Evolutionary conservation across 2,329 filamentous ascomycete genomes (phyloP), one percentile per base, ranked within the genome.

Genomic region (Periglandula ipomoeae): DNA sequence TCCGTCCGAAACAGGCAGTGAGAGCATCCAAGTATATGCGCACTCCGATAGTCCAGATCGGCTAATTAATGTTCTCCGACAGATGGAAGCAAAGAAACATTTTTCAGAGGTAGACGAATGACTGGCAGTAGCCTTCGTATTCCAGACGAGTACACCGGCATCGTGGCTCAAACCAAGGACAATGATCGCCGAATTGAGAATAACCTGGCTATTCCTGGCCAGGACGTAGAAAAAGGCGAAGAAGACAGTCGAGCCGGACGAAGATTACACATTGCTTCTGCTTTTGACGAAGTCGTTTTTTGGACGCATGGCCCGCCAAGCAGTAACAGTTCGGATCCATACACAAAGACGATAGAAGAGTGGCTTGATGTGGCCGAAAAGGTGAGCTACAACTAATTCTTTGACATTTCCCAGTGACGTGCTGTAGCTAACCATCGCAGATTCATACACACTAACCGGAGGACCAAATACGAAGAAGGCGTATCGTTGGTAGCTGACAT

Each of bases 21-120:
- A 61, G 73, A 51, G 7, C 20, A 19, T 24, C 11, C 20, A 32
- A 1, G 13, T 20, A 27, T 17, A 17, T n/a, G n/a, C 19, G 22
- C 20, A 26, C 15, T 11, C 15, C 15, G 17, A 46, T 11, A 24
- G 30, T 19, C n/a, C 19, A 9, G 13, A 11, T 22, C 13, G 15
- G 26, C 22, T 5, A 8, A 15, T 30, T 20, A 26, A 45, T 42
- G 19, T 24, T 40, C 26, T 27, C 34, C 4, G 2, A 0, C 40
- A 82, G 79, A 78, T 59, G 70, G 68, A 9, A 71, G 67, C 2
- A 71, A 70, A 35, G 77, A 74, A 2, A 73, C 82, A 4, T 85
- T 90, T 60, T 85, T 94, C 55, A 83, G 90, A 53, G 90, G 90
- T 30, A 81, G 89, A 44, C 90, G 86, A 61, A 74, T 96, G 1